Conservation (phyloP, 2,329 filamentous ascomycete species). For the Fusarium succisae region DNA sequence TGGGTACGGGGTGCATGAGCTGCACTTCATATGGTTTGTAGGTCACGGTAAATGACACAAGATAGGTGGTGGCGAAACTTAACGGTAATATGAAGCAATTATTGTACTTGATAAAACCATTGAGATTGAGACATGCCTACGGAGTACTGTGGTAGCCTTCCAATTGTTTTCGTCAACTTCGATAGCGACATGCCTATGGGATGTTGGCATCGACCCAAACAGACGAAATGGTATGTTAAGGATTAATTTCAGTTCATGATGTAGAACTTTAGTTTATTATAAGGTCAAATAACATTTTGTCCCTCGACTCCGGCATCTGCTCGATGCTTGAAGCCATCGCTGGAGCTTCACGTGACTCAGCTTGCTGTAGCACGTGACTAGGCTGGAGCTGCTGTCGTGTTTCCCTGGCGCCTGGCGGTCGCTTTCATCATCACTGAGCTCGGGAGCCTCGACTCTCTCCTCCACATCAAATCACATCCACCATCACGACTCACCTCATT, state of each 20-base stretch:
- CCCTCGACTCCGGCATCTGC: background rate
- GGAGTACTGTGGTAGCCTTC: background rate
- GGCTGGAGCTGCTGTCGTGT: slow-evolving; percentile 53
- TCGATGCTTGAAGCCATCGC: background rate
- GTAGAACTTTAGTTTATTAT: background rate
- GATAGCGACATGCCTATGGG: background rate
- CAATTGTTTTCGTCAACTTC: background rate
- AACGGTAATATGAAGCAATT: background rate
- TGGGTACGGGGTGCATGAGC: background rate
- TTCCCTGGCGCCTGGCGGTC: slow-evolving; percentile 55
- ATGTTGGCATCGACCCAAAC: background rate
- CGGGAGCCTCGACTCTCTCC: slow-evolving; percentile 39
- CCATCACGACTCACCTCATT: slow-evolving; percentile 24
- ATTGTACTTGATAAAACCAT: background rate
- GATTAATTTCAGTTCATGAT: accelerated
- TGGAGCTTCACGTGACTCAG: slow-evolving; percentile 22
- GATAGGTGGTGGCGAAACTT: background rate
- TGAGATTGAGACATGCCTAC: background rate
- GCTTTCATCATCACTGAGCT: slow-evolving; percentile 49
- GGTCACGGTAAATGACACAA: background rate
- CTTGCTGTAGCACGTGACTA: slow-evolving; percentile 44
- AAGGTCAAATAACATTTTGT: no score
- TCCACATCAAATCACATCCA: slow-evolving; percentile 37
- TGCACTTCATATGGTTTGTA: background rate
- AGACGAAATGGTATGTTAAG: background rate